phyloP scores from a whole-genome alignment of 805 yeast species.

The Suhomyces sp. region DNA sequence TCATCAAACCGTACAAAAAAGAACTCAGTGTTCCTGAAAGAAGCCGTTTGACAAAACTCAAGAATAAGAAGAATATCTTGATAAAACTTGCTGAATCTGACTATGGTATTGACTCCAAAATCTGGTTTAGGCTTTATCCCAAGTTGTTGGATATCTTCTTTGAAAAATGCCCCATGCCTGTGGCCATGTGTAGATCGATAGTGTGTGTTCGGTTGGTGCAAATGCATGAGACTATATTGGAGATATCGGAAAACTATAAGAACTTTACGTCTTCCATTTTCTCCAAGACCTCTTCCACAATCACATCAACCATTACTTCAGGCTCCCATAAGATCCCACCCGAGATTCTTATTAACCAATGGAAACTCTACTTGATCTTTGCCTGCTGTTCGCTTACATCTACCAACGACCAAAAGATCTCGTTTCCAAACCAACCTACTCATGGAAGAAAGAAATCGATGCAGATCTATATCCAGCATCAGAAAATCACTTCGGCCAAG shows the following conservation, averaged over 20 bases:
- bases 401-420: constrained; percentile 77
- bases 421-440: constrained; percentile 47
- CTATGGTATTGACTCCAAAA: constrained; percentile 90
- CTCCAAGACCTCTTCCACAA: constrained; percentile 17
- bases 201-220: constrained; percentile 88
- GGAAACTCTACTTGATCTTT: constrained; percentile 85
- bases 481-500: constrained; percentile 87
- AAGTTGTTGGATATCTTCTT: constrained; percentile 67
- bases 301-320: not conserved
- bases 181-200: constrained; percentile 87
- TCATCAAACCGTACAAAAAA: constrained; percentile 52
- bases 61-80: constrained; percentile 63
- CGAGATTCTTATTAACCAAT: constrained; percentile 74
- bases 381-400: constrained; percentile 91
- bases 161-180: constrained; percentile 83
- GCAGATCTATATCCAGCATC: constrained; percentile 82
- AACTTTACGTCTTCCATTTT: constrained; percentile 38
- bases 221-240: constrained; percentile 66
- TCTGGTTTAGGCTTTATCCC: constrained; percentile 93
- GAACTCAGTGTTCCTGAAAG: constrained; percentile 74
- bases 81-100: constrained; percentile 82
- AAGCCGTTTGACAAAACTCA: constrained; percentile 63
- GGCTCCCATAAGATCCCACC: constrained; percentile 42
- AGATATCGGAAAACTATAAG: constrained; percentile 47
- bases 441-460: constrained; percentile 77